phyloP scores from a whole-genome alignment of 371 early-diverging fungal species.

The Vairimorpha apis region DNA sequence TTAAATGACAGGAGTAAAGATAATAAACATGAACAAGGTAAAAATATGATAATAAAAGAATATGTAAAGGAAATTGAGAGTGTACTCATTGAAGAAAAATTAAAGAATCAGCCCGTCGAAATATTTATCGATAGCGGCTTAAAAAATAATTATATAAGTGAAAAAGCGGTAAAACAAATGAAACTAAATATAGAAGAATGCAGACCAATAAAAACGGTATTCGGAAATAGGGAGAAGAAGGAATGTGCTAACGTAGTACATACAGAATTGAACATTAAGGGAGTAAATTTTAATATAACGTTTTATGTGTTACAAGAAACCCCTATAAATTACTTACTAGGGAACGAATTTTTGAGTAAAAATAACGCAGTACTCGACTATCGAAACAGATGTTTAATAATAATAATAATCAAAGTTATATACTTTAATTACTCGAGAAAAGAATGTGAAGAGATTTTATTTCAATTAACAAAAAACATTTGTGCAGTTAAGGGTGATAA shows the following conservation, averaged over 20 bases:
- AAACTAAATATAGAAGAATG: not conserved
- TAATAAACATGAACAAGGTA: not conserved
- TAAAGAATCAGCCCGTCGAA: not conserved
- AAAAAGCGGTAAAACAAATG: not conserved
- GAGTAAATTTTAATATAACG: not conserved
- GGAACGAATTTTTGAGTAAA: not conserved
- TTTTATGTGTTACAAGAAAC: conserved; percentile 1
- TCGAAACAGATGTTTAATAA: not conserved
- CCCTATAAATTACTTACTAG: not conserved
- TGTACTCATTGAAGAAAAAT: not conserved
- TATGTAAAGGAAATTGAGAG: not conserved
- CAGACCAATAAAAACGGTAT: not conserved
- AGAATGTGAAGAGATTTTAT: not conserved
- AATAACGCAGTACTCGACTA: not conserved
- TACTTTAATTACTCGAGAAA: too few species aligned
- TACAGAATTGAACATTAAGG: not conserved
- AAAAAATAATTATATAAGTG: not conserved
- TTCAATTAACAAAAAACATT: not conserved
- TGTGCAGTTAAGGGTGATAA: not conserved
- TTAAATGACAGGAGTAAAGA: not conserved
- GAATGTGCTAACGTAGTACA: not conserved
- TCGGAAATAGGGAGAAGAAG: not conserved
- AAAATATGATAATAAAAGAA: not conserved
- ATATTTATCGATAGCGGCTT: not conserved
- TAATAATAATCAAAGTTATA: too few species aligned